Evolutionary conservation across 2,329 filamentous ascomycete species (phyloP), one percentile per base, ranked within the genome.

Genomic region (Colletotrichum lindemuthianum): DNA sequence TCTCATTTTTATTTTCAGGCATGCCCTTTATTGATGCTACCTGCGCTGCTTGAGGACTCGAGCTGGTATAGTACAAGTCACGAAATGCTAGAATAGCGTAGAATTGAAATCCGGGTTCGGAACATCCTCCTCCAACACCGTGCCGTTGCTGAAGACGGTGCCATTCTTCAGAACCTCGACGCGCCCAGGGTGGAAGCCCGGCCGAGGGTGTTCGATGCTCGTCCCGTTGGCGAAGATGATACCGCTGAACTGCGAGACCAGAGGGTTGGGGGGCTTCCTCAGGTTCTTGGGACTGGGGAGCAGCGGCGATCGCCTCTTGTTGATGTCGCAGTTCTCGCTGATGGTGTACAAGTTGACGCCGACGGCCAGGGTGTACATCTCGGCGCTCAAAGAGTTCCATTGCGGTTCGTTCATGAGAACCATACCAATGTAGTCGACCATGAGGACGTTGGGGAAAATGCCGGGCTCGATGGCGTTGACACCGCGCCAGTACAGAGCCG

Each of bases 401-500:
- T 10, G 55, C 55, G 60, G 66, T 36, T 70, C 70, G 24, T 71
- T 67, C 2, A 54, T 63, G n/a, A 72, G 69, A 15, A 73, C 71
- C 1, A 75, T 67, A 15, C 75, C 74, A 4, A 76, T 69, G 61
- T 75, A 76, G 59, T 76, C 73, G 10, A 73, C 64, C 45, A 76
- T 41, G 2, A 74, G 16, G n/a, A 75, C 74, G 32, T 72, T 75
- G 2, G 74, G 74, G 68, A 71, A 76, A 37, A 41, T 45, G 39
- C 70, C 59, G 4, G 73, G 73, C 24, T 59, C 69, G 68, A 74
- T 75, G 52, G 67, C 66, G 55, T 72, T 72, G 16, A 71, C 51
- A 11, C 74, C 73, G 58, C 72, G 71, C 71, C 70, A 75, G 68
- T 77, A 78, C n/a, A 77, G 65, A 4, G 75, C 65, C 5, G 75